These are phyloP conservation scores for Picochlorum sp. DNA, from an alignment of 139 green algal genomes.

Conservation along the genomic window DNA sequence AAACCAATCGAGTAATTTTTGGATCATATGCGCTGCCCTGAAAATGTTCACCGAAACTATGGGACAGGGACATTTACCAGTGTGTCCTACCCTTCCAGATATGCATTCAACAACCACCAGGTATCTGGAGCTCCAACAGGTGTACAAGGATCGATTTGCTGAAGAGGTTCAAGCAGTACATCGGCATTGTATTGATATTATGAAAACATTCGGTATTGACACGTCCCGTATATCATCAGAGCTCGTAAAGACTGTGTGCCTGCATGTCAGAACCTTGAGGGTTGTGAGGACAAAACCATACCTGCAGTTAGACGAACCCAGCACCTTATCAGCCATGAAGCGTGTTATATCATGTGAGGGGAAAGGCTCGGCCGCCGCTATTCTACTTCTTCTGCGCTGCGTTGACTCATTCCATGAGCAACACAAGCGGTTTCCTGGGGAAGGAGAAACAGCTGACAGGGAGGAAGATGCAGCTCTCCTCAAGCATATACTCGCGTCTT, in stretches of 20 bases:
- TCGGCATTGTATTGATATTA: constrained; percentile 40
- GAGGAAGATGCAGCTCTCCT: constrained; percentile 71
- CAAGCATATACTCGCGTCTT: constrained; percentile 31
- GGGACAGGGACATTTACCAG: constrained; percentile 44
- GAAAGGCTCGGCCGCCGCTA: constrained; percentile 35
- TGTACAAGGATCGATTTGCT: constrained; percentile 76
- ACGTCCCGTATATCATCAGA: constrained; percentile 28
- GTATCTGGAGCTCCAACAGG: constrained; percentile 74
- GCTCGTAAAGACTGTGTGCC: constrained; percentile 61
- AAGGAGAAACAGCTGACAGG: constrained; percentile 17
- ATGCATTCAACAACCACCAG: constrained; percentile 87
- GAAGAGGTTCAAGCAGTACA: constrained; percentile 56
- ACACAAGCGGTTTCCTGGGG: constrained; percentile 50
- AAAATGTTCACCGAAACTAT: constrained; percentile 50
- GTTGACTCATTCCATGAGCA: constrained; percentile 57
- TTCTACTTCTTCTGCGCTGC: constrained; percentile 76
- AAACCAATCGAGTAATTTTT: constrained; percentile 49
- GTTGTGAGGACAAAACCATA: constrained; percentile 56
- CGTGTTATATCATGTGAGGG: constrained; percentile 37
- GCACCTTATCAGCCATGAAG: constrained; percentile 17
- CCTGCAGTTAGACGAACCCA: constrained; percentile 12
- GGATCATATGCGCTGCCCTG: constrained; percentile 71
- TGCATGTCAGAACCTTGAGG: constrained; percentile 67
- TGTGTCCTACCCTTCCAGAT: constrained; percentile 87
- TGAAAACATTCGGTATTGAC: constrained; percentile 35